Conservation (phyloP, 495 filamentous ascomycete species). For the Daldinia grandis region DNA sequence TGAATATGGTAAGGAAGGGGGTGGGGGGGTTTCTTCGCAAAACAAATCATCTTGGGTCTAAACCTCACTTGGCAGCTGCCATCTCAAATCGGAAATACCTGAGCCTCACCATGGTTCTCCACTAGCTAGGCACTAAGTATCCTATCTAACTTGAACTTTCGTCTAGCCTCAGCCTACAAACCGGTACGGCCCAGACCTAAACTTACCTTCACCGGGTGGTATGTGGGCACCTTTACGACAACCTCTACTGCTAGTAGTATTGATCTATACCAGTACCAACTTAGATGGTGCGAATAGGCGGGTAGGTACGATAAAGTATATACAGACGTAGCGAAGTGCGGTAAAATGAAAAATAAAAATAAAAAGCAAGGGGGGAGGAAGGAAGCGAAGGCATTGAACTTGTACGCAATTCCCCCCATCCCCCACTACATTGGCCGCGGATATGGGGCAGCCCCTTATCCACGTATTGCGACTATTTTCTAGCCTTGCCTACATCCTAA, state of each 20-base stretch:
- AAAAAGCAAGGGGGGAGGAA: not conserved
- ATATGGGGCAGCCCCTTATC: not conserved
- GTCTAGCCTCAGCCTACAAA: not conserved
- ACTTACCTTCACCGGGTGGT: not conserved
- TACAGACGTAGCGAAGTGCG: not conserved
- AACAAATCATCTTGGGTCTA: not conserved
- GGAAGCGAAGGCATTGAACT: not conserved
- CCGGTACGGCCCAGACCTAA: not conserved
- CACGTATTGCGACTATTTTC: not conserved
- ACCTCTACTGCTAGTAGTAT: not conserved
- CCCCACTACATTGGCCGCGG: slow-evolving; percentile 1
- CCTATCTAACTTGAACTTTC: not conserved
- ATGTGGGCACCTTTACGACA: not conserved
- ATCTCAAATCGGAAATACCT: slow-evolving; percentile 21
- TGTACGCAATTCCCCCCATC: not conserved
- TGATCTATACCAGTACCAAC: not conserved
- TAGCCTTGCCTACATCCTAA: not conserved
- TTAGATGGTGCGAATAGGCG: not conserved
- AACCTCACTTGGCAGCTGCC: slow-evolving; percentile 22
- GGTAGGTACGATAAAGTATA: too few species aligned
- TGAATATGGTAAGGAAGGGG: not conserved
- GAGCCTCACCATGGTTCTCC: slow-evolving; percentile 32
- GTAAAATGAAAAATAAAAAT: not conserved
- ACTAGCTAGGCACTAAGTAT: not conserved
- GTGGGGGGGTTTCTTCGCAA: slow-evolving; percentile 3